Conservation (phyloP, 2,329 filamentous ascomycete genomes). For the Botrytis pseudocinerea region DNA sequence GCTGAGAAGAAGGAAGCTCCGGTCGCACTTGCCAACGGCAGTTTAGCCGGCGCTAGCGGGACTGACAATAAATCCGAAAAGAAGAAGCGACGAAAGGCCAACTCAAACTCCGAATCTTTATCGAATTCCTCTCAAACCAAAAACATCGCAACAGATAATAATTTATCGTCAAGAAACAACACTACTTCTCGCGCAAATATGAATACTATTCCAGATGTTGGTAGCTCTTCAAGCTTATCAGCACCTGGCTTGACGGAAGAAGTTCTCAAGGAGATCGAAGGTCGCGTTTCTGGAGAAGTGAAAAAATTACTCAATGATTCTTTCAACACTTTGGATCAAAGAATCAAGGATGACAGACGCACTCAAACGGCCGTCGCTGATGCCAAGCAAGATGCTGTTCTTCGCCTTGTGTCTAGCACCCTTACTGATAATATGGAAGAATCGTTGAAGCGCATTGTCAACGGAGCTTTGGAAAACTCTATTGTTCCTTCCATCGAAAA, state of each 20-base stretch:
- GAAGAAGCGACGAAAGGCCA: conserved; percentile 71
- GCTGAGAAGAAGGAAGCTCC: conserved; percentile 38
- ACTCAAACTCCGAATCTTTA: conserved; percentile 39
- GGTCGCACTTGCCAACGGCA: conserved; percentile 31
- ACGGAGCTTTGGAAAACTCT: conserved; percentile 64
- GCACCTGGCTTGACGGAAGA: conserved; percentile 45
- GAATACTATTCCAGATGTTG: conserved; percentile 27
- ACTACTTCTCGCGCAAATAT: conserved; percentile 31
- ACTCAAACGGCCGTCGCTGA: conserved; percentile 61
- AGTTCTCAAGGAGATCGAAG: conserved; percentile 50
- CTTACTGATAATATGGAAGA: conserved; percentile 67
- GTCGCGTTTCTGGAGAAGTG: conserved; percentile 50
- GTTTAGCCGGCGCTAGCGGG: conserved; percentile 33
- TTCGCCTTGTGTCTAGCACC: conserved; percentile 67
- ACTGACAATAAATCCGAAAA: conserved; percentile 60
- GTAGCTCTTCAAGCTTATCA: conserved; percentile 20
- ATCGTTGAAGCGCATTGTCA: conserved; percentile 51
- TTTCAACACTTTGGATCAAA: conserved; percentile 61
- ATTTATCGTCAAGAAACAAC: conserved; percentile 35
- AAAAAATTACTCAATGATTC: conserved; percentile 56
- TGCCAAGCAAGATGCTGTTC: conserved; percentile 68
- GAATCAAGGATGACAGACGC: conserved; percentile 66
- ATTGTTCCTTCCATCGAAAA: conserved; percentile 75
- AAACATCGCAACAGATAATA: conserved; percentile 41
- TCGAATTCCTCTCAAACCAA: conserved; percentile 32